Evolutionary conservation across 345 rosid species (phyloP).

Genomic region (Sapria himalayana): DNA sequence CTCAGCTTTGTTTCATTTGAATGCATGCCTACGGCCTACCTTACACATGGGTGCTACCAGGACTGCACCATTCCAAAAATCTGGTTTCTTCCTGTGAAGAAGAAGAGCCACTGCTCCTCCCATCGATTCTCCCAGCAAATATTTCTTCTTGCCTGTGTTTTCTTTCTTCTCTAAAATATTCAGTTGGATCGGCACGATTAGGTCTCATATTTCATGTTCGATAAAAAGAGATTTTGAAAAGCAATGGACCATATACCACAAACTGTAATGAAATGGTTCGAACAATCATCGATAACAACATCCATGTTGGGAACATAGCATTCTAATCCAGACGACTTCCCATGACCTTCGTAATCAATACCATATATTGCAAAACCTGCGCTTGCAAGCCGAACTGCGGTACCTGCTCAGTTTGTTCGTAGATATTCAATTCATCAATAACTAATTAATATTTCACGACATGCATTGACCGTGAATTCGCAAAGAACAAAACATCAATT

Average conservation of each 20-base stretch:
- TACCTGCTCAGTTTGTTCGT: slow-evolving; percentile 45
- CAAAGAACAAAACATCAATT: no score
- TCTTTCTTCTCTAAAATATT: slow-evolving; percentile 27
- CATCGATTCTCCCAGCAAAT: slow-evolving; percentile 68
- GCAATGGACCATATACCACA: slow-evolving; percentile 21
- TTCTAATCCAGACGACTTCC: slow-evolving; percentile 43
- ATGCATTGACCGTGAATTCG: no score
- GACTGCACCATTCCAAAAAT: slow-evolving; percentile 65
- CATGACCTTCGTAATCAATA: slow-evolving; percentile 81
- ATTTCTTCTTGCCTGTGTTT: slow-evolving; percentile 41
- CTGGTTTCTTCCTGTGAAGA: slow-evolving; percentile 39
- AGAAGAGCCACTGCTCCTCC: slow-evolving; percentile 63
- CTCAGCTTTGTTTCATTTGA: no score
- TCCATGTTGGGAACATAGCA: slow-evolving; percentile 31
- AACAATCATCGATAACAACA: slow-evolving; percentile 34
- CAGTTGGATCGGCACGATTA: no score
- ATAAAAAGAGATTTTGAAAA: no score
- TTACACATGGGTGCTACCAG: slow-evolving; percentile 83
- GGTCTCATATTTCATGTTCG: no score
- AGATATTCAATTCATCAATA: no score
- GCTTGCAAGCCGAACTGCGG: slow-evolving; percentile 34
- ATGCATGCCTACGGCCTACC: slow-evolving; percentile 14
- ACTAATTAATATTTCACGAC: no score
- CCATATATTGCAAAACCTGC: slow-evolving; percentile 52
- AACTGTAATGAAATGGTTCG: slow-evolving; percentile 23